Conservation (phyloP, 192 early-diverging fungal species). For the Glomus cerebriforme region DNA sequence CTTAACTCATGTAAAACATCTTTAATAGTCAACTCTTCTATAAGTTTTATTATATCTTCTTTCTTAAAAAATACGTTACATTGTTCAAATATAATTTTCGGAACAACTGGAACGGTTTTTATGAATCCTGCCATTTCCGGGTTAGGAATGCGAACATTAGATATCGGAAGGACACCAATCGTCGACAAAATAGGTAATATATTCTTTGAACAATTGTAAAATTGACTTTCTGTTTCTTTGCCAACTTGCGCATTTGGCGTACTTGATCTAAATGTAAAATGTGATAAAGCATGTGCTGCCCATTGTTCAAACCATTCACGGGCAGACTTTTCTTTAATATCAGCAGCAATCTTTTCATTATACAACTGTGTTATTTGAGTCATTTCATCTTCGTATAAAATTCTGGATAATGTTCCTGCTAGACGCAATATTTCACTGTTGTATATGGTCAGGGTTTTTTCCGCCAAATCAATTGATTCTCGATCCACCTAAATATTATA, state of each 20-base stretch:
- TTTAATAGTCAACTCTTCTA: conserved; percentile 54
- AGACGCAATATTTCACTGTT: conserved; percentile 78
- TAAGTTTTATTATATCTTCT: conserved; percentile 12
- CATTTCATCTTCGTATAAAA: conserved; percentile 81
- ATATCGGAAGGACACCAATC: conserved; percentile 57
- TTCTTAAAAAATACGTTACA: conserved; percentile 60
- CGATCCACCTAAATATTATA: conserved; percentile 59
- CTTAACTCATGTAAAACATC: conserved; percentile 73
- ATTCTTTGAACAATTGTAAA: conserved; percentile 52
- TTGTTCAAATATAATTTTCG: conserved; percentile 47
- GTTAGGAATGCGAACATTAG: conserved; percentile 63
- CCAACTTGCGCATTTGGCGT: conserved; percentile 74
- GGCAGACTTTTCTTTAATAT: not conserved
- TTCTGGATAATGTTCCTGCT: conserved; percentile 70
- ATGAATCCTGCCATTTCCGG: conserved; percentile 59
- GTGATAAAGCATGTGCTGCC: conserved; percentile 63
- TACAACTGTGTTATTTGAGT: conserved; percentile 58
- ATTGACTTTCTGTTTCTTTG: conserved; percentile 56
- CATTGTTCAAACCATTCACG: conserved; percentile 46
- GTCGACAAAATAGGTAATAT: conserved; percentile 68
- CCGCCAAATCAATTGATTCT: conserved; percentile 88
- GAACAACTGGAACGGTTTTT: conserved; percentile 63
- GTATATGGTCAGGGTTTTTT: conserved; percentile 76
- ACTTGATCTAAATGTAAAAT: conserved; percentile 69
- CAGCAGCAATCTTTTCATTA: conserved; percentile 12